Conservation (phyloP, 2,329 filamentous ascomycete genomes). For the Cyphellophora attinorum region DNA sequence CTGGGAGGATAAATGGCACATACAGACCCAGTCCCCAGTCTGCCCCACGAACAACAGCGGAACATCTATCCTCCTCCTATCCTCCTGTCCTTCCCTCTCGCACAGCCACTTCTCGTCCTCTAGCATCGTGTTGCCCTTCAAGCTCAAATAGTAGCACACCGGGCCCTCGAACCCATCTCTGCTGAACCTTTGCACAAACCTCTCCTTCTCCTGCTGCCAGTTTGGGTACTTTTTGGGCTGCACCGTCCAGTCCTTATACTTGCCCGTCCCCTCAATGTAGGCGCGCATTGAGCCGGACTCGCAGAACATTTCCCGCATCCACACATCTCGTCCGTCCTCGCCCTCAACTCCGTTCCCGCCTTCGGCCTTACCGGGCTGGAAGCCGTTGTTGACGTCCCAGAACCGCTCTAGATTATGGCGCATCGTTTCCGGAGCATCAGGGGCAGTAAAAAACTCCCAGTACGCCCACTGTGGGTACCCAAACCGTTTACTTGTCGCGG, state of each 20-base stretch:
- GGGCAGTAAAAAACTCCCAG: conserved; percentile 35
- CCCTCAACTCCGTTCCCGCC: too few relatives aligned
- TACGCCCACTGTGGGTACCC: conserved; percentile 32
- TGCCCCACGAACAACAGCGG: conserved; percentile 5
- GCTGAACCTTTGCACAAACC: conserved; percentile 2
- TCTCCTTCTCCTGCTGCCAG: not conserved
- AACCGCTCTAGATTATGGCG: conserved; percentile 5
- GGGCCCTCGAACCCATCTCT: conserved; percentile 6
- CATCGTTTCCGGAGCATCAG: conserved; percentile 23
- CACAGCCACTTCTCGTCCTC: conserved; percentile 3
- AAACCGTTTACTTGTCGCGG: conserved; percentile 20
- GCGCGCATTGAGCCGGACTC: conserved; percentile 4
- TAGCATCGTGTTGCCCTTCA: conserved; percentile 4
- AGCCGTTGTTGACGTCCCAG: conserved; percentile 7
- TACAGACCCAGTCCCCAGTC: conserved; percentile 9
- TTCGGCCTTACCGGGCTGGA: too few relatives aligned
- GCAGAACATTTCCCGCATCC: conserved; percentile 8
- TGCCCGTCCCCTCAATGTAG: conserved; percentile 3
- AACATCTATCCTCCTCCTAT: conserved; percentile 3
- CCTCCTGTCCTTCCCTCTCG: not conserved
- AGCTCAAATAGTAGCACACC: conserved; percentile 3
- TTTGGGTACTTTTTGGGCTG: conserved; percentile 4
- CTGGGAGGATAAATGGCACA: too few relatives aligned
- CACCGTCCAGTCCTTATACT: not conserved
- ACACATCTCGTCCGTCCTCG: conserved; percentile 6